Base-by-base conservation (phyloP, 768 basidiomycete species). In the Calocera viscosa region DNA sequence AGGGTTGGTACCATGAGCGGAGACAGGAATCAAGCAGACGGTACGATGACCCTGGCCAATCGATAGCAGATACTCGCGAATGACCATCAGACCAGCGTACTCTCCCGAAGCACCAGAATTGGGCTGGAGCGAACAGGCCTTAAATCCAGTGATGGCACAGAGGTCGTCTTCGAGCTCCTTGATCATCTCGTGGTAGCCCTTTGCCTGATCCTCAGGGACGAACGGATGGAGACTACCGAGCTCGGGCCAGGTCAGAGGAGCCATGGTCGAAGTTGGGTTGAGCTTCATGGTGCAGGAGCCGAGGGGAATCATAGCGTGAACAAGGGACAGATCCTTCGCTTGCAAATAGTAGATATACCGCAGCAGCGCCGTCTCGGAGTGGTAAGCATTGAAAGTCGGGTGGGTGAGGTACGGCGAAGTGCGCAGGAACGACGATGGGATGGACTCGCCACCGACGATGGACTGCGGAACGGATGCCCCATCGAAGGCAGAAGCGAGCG, bases 51-150 rank as follows among this genome's bases (percentile, higher is more conserved):
- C 82, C 72, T 98, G 87, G 34, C 90, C 90, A 24, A 87, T 86
- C 65, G 91, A 90, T 74, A 89, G 88, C 73, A 97, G 93, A 77
- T 94, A 99, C 11, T 94, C 94, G 63, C 88, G 85, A 73, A 99
- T 97, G 68, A 97, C 88, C 64, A 84, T 87, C 24, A 99, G 83
- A n/a, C 96, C 96, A 34, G 96, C 84, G 72, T 94, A 99, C 78
- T 99, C 96, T 30, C 96, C 96, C 68, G 94, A 91, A 19, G 96
- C 96, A 49, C 96, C 96, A 16, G 96, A 98, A 77, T 99, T 99
- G 38, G 96, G 96, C 75, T 99, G 96, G n/a, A 99, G 82, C 0
- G 92, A 94, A 68, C 93, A 92, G 22, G 93, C 86, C 70, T 91
- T 84, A 79, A 97, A 96, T n/a, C 96, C 96, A 14, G 96, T 98